These are phyloP conservation scores for Tolypocladium amazonense DNA, from an alignment of 2,329 filamentous ascomycete species.

Conservation along the genomic window DNA sequence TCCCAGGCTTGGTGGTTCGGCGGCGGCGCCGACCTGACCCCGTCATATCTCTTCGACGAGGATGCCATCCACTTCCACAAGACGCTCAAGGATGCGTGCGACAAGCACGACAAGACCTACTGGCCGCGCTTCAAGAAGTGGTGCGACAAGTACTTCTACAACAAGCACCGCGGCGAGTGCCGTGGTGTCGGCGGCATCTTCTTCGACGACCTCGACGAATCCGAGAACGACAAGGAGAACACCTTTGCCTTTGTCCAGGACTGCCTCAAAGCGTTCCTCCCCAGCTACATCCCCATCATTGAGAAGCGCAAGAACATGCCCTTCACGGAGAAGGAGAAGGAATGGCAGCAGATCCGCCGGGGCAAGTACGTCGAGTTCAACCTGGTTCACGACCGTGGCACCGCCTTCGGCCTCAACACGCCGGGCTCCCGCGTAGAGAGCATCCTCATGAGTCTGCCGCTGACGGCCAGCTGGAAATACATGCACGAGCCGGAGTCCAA, in stretches of 20 bases:
- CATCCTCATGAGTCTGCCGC: slow-evolving; percentile 91
- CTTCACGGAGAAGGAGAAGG: slow-evolving; percentile 75
- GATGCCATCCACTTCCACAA: slow-evolving; percentile 95
- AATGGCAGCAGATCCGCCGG: slow-evolving; percentile 90
- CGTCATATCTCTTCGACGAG: slow-evolving; percentile 90
- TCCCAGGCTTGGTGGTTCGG: slow-evolving; percentile 97
- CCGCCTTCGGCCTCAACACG: slow-evolving; percentile 86
- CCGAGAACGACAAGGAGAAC: slow-evolving; percentile 77
- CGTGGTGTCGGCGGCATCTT: slow-evolving; percentile 94
- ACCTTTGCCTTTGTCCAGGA: slow-evolving; percentile 84
- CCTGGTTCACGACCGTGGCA: slow-evolving; percentile 90
- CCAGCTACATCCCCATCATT: slow-evolving; percentile 83
- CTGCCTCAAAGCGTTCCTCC: slow-evolving; percentile 76
- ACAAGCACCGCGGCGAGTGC: slow-evolving; percentile 80
- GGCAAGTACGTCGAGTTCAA: slow-evolving; percentile 99
- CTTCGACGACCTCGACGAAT: slow-evolving; percentile 91
- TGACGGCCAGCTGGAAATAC: slow-evolving; percentile 91
- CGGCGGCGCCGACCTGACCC: slow-evolving; percentile 87
- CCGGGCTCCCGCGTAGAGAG: slow-evolving; percentile 88
- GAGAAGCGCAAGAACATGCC: slow-evolving; percentile 85
- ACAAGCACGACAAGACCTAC: slow-evolving; percentile 84
- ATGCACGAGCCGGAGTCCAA: slow-evolving; percentile 78
- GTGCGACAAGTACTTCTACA: slow-evolving; percentile 96
- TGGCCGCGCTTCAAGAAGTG: slow-evolving; percentile 94
- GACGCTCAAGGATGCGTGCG: slow-evolving; percentile 85